Evolutionary conservation across 192 early-diverging fungal species (phyloP).

Genomic region (Ramicandelaber brevisporus): DNA sequence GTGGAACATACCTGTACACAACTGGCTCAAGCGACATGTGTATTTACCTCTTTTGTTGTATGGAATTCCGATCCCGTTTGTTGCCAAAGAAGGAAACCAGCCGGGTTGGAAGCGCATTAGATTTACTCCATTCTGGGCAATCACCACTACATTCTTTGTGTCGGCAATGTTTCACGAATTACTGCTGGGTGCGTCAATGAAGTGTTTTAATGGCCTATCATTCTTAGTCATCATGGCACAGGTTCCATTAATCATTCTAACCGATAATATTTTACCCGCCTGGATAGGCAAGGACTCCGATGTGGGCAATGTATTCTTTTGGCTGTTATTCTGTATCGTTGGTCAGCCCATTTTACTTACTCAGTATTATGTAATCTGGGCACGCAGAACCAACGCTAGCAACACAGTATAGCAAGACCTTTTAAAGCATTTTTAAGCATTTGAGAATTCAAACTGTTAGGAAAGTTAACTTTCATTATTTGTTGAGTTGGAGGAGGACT

Average conservation of each 20-base stretch:
- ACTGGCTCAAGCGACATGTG: slow-evolving; percentile 67
- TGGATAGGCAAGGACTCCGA: slow-evolving; percentile 39
- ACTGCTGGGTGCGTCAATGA: slow-evolving; percentile 59
- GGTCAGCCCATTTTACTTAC: slow-evolving; percentile 50
- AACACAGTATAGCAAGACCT: too few relatives aligned
- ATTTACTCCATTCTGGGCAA: too few relatives aligned
- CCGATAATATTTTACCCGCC: slow-evolving; percentile 31
- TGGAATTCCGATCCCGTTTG: too few relatives aligned
- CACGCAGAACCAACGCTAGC: background rate
- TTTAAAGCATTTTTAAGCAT: too few relatives aligned
- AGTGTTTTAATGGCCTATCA: slow-evolving; percentile 53
- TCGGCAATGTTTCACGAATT: slow-evolving; percentile 77
- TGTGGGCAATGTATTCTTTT: slow-evolving; percentile 52
- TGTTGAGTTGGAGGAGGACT: too few relatives aligned
- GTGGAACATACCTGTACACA: slow-evolving; percentile 80
- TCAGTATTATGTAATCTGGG: slow-evolving; percentile 47
- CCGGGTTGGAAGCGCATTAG: too few relatives aligned
- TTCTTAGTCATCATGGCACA: slow-evolving; percentile 58
- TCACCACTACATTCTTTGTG: slow-evolving; percentile 46
- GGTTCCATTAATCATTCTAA: slow-evolving; percentile 47
- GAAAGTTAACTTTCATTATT: too few relatives aligned
- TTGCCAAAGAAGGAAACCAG: too few relatives aligned
- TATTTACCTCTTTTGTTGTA: slow-evolving; percentile 64
- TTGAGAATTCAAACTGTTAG: too few relatives aligned
- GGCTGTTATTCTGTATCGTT: slow-evolving; percentile 57